Evolutionary conservation across 306 rosid genomes (phyloP), one percentile per base, ranked within the genome.

Genomic region (Lathyrus oleraceus): DNA sequence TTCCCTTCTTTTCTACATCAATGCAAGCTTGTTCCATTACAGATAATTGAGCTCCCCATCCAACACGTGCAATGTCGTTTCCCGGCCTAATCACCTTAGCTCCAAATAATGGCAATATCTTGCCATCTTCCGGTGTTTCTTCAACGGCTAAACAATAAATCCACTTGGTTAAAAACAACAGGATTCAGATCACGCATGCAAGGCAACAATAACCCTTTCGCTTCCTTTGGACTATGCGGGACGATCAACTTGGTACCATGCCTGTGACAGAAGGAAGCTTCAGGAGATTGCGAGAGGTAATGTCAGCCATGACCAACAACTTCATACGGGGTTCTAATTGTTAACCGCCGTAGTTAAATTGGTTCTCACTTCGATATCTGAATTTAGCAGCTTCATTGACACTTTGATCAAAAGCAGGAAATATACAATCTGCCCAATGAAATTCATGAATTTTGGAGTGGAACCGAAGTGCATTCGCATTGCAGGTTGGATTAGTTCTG

Each of bases 251-350:
- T 94, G 77, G 91, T 80, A 56, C 97, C 99, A 75, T 97, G 99
- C 79, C 81, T 92, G 80, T 94, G 99, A 71, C 97, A 94, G 75
- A 94, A 94, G 86, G 91, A 94, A 78, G 97, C 97, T 84, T 94
- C 96, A 2, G 99, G 99, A 54, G 97, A 94, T 64, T 94, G 99
- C 59, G 99, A 94, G 83, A 91, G 99, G 77, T 91, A 94, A 83
- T 91, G 99, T 36, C 99, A 97, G 54, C 97, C 99, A 72, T 90
- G 99, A 71, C 97, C 99, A 57, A 94, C 98, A 73, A 97, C 97
- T 74, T 96, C 97, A 76, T 88, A 94, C 65, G 98, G 98, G 28
- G 98, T 77, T 77, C 98, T 82, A 61, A 93, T 83, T 49, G 98
- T 93, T 80, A 93, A 94, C 98, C 99, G 20, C 96, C 99, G 67